A percentile compares a stretch with the other conserved stretches of the same genome.
Conservation (phyloP, 306 rosid species). For the Bauhinia variegata region DNA sequence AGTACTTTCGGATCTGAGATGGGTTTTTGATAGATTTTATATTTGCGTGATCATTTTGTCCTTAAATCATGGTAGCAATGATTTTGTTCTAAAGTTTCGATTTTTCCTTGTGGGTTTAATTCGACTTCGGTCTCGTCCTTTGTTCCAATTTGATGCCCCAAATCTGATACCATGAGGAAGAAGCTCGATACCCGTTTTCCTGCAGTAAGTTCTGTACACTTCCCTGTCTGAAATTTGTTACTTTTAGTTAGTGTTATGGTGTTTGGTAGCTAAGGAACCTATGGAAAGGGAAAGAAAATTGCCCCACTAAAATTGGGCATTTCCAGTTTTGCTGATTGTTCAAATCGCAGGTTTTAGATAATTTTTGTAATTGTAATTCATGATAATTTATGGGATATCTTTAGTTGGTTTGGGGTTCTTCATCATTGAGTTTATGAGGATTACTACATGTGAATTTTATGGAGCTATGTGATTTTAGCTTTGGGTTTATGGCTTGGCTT, state of each 20-base stretch:
- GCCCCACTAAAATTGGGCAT: not conserved
- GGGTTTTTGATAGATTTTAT: conserved; percentile 48
- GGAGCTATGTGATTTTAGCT: conserved; percentile 23
- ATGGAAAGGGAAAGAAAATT: not conserved
- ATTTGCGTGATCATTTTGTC: conserved; percentile 7
- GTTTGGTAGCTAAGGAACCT: conserved; percentile 24
- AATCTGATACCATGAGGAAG: conserved; percentile 84
- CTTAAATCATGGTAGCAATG: conserved; percentile 16
- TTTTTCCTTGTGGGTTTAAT: conserved; percentile 27
- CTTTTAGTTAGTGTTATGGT: conserved; percentile 22
- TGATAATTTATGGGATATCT: conserved; percentile 2
- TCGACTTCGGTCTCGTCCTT: conserved; percentile 18
- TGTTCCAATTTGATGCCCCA: conserved; percentile 30
- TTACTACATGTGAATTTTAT: not conserved
- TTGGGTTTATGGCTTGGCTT: conserved; percentile 18
- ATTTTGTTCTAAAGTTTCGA: conserved; percentile 43
- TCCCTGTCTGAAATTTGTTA: conserved; percentile 11
- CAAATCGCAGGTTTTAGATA: not conserved
- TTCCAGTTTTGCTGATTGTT: conserved; percentile 5
- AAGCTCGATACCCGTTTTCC: conserved; percentile 99
- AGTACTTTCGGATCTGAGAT: conserved; percentile 66
- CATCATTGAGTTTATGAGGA: conserved; percentile 24
- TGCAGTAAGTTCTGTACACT: conserved; percentile 62
- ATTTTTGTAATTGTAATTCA: not conserved
- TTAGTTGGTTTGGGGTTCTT: conserved; percentile 5